Evolutionary conservation across 768 basidiomycete species (phyloP), one percentile per base, ranked within the genome.

Genomic region (Lactifluus pinguis): DNA sequence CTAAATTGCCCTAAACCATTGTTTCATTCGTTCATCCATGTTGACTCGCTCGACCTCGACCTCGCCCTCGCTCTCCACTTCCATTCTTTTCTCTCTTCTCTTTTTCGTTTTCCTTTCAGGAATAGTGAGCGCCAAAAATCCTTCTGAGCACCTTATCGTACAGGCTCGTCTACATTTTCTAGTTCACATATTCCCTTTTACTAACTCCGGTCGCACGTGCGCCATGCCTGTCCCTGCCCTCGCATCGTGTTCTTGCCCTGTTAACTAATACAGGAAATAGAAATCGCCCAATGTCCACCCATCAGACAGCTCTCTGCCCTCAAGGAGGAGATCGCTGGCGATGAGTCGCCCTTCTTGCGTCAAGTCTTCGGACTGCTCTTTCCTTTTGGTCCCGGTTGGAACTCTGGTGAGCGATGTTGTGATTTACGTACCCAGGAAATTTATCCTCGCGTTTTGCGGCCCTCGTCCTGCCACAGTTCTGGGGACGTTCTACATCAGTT

Each of bases 401-500:
- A 93, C 72, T 87, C 89, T 42, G 79, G 81, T 81, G 55, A 65
- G 76, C 45, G 11, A 19, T 30, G 49, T n/a, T 15, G 6, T n/a
- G 11, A 36, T 21, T 1, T 25, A 34, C 25, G 10, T 60, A 30
- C 39, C 19, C 17, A 14, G 7, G 15, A 3, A 32, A 15, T 56
- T 51, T 30, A 34, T 30, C 34, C 14, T 11, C 25, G 38, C 38
- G n/a, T 49, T 21, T 47, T n/a, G 19, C 54, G 19, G 29, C 25
- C 19, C 19, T 25, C 44, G 34, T 21, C 65, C 68, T 39, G 49
- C 34, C 9, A 65, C 82, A 47, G 83, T 97, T 58, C 78, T 95
- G 32, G 93, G 89, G 63, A 95, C 93, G 19, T 93, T 95, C 78
- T 95, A 95, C 77, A 95, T 95, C 74, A 93, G 90, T 79, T 95